Conservation (phyloP, 371 early-diverging fungal genomes). For the Mucor irregularis region DNA sequence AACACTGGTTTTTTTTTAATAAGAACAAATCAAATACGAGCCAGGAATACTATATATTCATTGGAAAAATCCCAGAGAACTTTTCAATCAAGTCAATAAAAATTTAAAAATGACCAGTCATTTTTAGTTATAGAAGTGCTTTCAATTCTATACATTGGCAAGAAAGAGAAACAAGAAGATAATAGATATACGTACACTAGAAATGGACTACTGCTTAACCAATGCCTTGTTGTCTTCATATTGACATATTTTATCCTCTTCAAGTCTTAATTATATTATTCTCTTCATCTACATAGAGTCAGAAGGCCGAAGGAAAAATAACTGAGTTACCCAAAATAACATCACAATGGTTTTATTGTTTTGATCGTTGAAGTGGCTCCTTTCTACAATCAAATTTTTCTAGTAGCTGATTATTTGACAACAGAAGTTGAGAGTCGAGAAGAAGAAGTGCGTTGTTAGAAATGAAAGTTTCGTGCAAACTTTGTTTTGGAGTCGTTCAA, state of each 20-base stretch:
- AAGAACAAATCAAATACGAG: slow-evolving; percentile 4
- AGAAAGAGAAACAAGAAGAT: too few species aligned
- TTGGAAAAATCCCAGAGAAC: not conserved
- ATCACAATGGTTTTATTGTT: not conserved
- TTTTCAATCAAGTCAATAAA: slow-evolving; percentile 4
- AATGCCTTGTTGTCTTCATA: slow-evolving; percentile 12
- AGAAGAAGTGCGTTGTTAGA: slow-evolving; percentile 13
- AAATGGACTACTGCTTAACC: slow-evolving; percentile 9
- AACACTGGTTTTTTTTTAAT: slow-evolving; percentile 10
- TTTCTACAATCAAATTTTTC: too few species aligned
- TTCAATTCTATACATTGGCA: too few species aligned
- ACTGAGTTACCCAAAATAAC: too few species aligned
- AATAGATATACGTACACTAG: too few species aligned
- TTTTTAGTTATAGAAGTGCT: too few species aligned
- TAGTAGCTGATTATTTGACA: slow-evolving; percentile 12
- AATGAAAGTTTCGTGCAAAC: slow-evolving; percentile 14
- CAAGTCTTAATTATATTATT: slow-evolving; percentile 9
- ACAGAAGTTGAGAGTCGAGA: slow-evolving; percentile 16
- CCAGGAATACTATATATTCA: slow-evolving; percentile 3
- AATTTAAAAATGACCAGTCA: slow-evolving; percentile 1
- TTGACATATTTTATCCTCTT: slow-evolving; percentile 11
- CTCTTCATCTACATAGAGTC: slow-evolving; percentile 15
- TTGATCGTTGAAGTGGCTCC: slow-evolving; percentile 2
- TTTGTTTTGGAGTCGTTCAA: too few species aligned
- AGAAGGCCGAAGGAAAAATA: slow-evolving; percentile 11